phyloP scores from a whole-genome alignment of 192 early-diverging fungal species.

The Lobosporangium transversale region DNA sequence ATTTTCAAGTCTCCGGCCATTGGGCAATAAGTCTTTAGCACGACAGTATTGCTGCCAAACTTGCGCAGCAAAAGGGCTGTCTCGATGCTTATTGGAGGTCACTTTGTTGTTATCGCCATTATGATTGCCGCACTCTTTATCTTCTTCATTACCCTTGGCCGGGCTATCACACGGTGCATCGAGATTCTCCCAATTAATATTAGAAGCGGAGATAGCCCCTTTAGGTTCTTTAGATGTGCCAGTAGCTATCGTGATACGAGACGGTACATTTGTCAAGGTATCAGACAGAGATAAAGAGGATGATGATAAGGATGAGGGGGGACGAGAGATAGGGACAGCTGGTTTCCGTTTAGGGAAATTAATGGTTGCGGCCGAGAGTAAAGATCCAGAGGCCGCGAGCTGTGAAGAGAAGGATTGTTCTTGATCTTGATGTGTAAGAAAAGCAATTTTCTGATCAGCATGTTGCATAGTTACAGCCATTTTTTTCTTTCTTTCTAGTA shows the following conservation, averaged over 20 bases:
- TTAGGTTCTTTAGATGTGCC: not conserved
- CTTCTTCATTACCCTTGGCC: no score
- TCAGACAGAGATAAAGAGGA: not conserved
- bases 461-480: not conserved
- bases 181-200: no score
- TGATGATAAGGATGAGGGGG: no score
- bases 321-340: no score
- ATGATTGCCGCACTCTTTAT: not conserved
- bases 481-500: no score
- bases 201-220: no score
- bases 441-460: no score
- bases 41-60: slow-evolving; percentile 77
- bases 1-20: slow-evolving; percentile 80
- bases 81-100: slow-evolving; percentile 10
- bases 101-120: not conserved
- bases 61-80: slow-evolving; percentile 60
- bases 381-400: slow-evolving; percentile 3
- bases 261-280: not conserved
- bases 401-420: not conserved
- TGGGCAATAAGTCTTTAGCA: slow-evolving; percentile 75
- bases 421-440: not conserved
- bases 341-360: slow-evolving; percentile 19
- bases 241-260: not conserved
- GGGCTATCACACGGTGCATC: no score
- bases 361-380: slow-evolving; percentile 14